Evolutionary conservation across 208 protist genomes (phyloP), one percentile per base, ranked within the genome.

Genomic region (Crithidia sp.): DNA sequence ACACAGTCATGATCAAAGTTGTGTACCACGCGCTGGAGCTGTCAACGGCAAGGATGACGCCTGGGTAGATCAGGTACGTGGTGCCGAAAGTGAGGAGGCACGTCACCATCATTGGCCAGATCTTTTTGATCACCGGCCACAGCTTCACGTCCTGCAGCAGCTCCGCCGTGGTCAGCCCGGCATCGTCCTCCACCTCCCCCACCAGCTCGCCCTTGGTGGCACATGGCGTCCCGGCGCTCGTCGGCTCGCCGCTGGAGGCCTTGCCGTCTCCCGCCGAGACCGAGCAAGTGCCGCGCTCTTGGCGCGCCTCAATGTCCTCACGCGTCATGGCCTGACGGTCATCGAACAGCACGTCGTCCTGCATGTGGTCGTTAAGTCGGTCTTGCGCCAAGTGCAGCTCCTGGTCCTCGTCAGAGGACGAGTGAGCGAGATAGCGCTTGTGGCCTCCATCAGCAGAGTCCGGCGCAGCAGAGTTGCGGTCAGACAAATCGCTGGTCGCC

Each of bases 51-150:
- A 91, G 44, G 43, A 90, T 75, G 55, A 95, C 76, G 60, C 92
- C 92, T 0, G 92, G 92, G 77, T 90, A 96, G 17, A 96, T 59
- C 49, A 90, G 79, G 76, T 92, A 91, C 17, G 92, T 91, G 68
- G 82, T 50, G 49, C 74, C 57, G 65, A 94, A 95, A 50, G 80
- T 88, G 13, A 92, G 72, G 53, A 89, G 83, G 61, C 83, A 87
- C 12, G 88, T 65, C 9, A 96, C 60, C 84, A 91, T 90, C 89
- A 96, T 92, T 0, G 87, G 85, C 67, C 82, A 92, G 56, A 91
- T 90, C 56, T 84, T 74, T 63, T 90, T 87, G 47, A 93, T 78
- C 10, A 96, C 83, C 16, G 74, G 81, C 83, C 83, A 86, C 62
- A 94, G 57, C 52, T 71, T 82, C 41, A 86, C 82, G 16, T 69